Conservation (phyloP, 306 rosid genomes). For the Sechiopsis laciniata region DNA sequence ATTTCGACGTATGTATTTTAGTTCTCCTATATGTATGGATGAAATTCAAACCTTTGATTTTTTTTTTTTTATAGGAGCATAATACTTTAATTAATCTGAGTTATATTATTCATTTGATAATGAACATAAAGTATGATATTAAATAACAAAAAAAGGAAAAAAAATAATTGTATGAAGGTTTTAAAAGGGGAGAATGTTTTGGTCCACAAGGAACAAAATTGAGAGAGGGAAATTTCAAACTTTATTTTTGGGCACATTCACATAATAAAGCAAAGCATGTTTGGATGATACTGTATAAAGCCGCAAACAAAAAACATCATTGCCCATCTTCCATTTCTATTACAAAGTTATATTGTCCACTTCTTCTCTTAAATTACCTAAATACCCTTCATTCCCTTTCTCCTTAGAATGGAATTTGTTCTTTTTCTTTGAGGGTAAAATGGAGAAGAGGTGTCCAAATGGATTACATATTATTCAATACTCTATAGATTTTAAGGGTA, state of each 20-base stretch:
- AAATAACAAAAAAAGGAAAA: no score
- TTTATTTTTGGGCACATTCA: not conserved
- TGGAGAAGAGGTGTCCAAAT: not conserved
- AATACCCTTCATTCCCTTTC: constrained; percentile 17
- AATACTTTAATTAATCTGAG: no score
- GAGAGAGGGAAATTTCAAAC: constrained; percentile 20
- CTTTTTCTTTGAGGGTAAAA: not conserved
- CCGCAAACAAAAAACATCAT: not conserved
- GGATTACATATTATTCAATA: not conserved
- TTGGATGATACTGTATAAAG: constrained; percentile 10
- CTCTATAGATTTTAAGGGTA: not conserved
- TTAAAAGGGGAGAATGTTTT: not conserved
- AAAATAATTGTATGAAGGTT: no score
- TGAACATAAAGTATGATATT: no score
- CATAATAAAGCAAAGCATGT: not conserved
- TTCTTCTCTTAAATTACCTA: not conserved
- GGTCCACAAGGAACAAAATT: constrained; percentile 11
- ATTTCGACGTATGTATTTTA: no score
- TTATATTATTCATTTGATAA: no score
- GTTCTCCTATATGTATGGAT: no score
- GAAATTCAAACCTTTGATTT: no score
- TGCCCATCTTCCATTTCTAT: constrained; percentile 16
- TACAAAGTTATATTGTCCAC: constrained; percentile 7
- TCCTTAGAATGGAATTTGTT: not conserved
- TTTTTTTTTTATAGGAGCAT: no score